phyloP scores from a whole-genome alignment of 768 basidiomycete species.

The Leccinum subgranulosum region DNA sequence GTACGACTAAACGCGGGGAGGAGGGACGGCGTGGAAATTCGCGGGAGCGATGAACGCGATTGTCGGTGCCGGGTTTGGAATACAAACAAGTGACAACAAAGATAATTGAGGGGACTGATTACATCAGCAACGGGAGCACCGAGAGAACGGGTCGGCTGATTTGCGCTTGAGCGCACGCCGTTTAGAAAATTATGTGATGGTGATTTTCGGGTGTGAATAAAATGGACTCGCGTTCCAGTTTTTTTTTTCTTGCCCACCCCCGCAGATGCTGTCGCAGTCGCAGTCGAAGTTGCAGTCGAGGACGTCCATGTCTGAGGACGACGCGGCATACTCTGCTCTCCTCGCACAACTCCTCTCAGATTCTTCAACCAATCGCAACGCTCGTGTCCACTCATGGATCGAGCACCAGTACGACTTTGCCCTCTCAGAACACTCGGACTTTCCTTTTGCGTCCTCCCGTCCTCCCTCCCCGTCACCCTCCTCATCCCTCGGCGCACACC shows the following conservation, averaged over 20 bases:
- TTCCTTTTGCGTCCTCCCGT: constrained; percentile 7
- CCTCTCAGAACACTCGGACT: constrained; percentile 22
- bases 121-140: constrained; percentile 13
- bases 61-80: not conserved
- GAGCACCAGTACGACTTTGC: constrained; percentile 37
- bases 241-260: constrained; percentile 2
- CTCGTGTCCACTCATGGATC: constrained; percentile 33
- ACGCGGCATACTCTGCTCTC: constrained; percentile 27
- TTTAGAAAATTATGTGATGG: constrained; percentile 10
- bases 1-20: not conserved
- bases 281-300: not conserved
- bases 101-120: constrained; percentile 7
- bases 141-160: constrained; percentile 17
- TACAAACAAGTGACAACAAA: not conserved
- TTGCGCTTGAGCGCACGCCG: constrained; percentile 10
- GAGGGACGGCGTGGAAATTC: not conserved
- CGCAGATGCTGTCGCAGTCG: not conserved
- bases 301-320: constrained; percentile 29
- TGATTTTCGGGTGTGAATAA: constrained; percentile 20
- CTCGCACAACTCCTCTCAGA: constrained; percentile 29
- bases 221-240: constrained; percentile 11
- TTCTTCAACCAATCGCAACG: constrained; percentile 21
- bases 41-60: not conserved
- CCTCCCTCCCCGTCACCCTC: constrained; percentile 29
- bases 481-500: constrained; percentile 30